phyloP scores from a whole-genome alignment of 2,329 filamentous ascomycete genomes.

The Xylariaceae sp. region DNA sequence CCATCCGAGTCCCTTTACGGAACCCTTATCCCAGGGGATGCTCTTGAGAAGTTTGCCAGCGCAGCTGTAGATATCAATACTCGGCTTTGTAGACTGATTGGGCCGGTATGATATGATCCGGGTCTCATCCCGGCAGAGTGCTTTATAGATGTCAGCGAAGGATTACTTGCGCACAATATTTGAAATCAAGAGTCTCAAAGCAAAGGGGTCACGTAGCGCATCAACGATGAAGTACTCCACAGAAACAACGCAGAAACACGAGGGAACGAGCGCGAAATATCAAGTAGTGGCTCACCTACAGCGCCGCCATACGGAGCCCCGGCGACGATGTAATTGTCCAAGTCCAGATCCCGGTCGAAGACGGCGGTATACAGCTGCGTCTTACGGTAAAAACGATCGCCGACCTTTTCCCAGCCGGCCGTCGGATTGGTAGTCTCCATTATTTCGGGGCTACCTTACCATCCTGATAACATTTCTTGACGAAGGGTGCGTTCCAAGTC shows the following conservation, averaged over 20 bases:
- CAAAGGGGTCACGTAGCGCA: neutral
- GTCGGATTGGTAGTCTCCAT: constrained; percentile 63
- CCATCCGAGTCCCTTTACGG: constrained; percentile 87
- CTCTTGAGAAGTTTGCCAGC: constrained; percentile 81
- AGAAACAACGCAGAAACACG: neutral
- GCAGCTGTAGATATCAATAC: constrained; percentile 91
- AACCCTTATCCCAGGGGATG: constrained; percentile 87
- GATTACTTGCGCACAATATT: neutral
- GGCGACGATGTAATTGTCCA: constrained; percentile 88
- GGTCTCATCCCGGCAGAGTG: constrained; percentile 80
- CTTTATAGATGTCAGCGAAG: constrained; percentile 43
- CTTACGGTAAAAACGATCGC: constrained; percentile 92
- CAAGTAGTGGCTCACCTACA: constrained; percentile 58
- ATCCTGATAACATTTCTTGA: constrained; percentile 14
- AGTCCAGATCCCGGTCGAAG: constrained; percentile 87
- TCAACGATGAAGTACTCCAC: neutral
- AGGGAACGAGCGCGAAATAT: neutral
- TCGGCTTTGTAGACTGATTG: constrained; percentile 66
- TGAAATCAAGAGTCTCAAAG: neutral
- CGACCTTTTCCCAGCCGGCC: constrained; percentile 90
- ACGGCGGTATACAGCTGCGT: constrained; percentile 87
- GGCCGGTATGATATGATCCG: constrained; percentile 77
- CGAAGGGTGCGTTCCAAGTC: neutral
- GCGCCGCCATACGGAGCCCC: constrained; percentile 92
- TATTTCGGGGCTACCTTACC: constrained; percentile 29